phyloP scores from a whole-genome alignment of 2,329 filamentous ascomycete genomes.

The Penicillium digitatum region DNA sequence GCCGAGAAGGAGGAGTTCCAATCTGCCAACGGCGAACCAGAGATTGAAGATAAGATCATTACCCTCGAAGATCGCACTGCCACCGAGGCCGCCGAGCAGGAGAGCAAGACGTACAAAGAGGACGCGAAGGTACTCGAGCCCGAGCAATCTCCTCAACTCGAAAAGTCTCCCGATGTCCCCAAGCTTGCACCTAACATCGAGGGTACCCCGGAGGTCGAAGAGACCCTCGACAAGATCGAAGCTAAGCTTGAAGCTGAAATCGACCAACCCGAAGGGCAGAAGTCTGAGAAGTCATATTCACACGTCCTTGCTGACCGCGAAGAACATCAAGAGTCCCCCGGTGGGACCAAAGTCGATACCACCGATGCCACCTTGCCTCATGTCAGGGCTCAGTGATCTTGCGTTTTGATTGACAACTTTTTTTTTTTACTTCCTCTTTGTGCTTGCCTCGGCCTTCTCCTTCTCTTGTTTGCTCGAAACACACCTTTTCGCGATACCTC shows the following conservation, averaged over 20 bases:
- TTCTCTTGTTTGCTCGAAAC: background rate
- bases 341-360: background rate
- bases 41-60: constrained; percentile 9
- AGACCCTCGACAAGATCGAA: constrained; percentile 7
- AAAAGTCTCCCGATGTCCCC: background rate
- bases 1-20: constrained; percentile 41
- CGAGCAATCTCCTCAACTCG: background rate
- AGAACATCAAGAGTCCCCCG: background rate
- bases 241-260: background rate
- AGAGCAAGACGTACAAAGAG: background rate
- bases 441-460: background rate
- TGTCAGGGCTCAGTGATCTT: constrained; percentile 1
- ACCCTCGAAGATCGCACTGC: background rate
- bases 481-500: background rate
- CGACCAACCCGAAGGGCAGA: background rate
- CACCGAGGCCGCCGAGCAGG: background rate
- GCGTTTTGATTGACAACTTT: background rate
- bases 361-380: constrained; percentile 7
- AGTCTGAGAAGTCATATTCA: background rate
- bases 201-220: constrained; percentile 3
- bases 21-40: constrained; percentile 36
- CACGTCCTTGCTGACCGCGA: background rate
- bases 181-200: background rate
- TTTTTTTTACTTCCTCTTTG: background rate
- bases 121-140: background rate